Conservation (phyloP, 768 basidiomycete species). For the Amylocystis lapponica region DNA sequence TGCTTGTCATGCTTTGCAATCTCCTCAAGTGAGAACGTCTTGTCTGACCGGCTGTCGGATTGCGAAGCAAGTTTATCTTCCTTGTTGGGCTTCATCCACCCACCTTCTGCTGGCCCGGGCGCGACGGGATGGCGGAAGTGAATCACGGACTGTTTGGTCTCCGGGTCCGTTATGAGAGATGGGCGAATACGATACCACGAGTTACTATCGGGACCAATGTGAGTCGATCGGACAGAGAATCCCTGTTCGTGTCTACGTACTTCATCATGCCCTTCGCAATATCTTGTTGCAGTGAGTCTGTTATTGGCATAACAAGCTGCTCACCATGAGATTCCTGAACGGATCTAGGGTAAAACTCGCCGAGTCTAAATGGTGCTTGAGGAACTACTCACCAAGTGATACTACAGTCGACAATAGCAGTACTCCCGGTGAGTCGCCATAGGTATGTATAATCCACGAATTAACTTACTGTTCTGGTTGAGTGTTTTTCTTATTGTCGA, state of each 20-base stretch:
- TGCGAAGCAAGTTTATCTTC: background rate
- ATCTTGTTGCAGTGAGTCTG: background rate
- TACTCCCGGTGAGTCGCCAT: background rate
- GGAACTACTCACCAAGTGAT: background rate
- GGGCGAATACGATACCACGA: slow-evolving; percentile 16
- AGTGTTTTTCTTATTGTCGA: slow-evolving; percentile 11
- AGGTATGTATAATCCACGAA: background rate
- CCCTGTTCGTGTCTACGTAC: slow-evolving; percentile 8
- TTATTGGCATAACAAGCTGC: background rate
- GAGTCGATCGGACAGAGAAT: no score
- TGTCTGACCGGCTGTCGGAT: background rate
- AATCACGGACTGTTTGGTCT: slow-evolving; percentile 3
- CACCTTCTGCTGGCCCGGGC: slow-evolving; percentile 10
- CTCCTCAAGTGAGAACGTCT: slow-evolving; percentile 31
- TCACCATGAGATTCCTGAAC: slow-evolving; percentile 12
- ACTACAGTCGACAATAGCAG: background rate
- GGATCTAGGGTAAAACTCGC: background rate
- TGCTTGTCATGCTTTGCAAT: slow-evolving; percentile 38
- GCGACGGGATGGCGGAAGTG: slow-evolving; percentile 14
- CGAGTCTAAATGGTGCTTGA: background rate
- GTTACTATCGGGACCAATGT: no score
- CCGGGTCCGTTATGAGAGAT: background rate
- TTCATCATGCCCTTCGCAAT: slow-evolving; percentile 18
- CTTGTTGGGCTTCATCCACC: slow-evolving; percentile 15
- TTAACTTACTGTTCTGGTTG: slow-evolving; percentile 13